Evolutionary conservation across 139 green algal species (phyloP).

Genomic region (Picochlorum sp.): DNA sequence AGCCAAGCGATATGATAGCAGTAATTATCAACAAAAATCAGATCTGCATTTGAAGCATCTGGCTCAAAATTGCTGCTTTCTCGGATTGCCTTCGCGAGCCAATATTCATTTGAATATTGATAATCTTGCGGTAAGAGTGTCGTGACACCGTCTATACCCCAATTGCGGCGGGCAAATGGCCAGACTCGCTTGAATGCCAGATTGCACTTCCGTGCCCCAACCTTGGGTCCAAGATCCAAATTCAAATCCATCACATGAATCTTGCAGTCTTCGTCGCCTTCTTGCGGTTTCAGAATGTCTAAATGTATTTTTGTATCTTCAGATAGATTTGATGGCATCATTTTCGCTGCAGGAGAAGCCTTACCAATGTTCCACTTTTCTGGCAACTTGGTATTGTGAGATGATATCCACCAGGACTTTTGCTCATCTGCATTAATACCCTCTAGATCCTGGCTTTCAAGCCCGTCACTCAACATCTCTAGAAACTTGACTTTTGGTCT

Average conservation of each 20-base stretch:
- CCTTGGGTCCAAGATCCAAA: background rate
- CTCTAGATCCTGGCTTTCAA: slow-evolving; percentile 5
- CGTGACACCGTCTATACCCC: slow-evolving; percentile 20
- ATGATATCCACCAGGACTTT: background rate
- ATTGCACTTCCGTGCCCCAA: slow-evolving; percentile 10
- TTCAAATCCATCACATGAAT: slow-evolving; percentile 19
- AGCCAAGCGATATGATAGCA: slow-evolving; percentile 31
- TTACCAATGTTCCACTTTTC: no score
- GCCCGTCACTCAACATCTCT: background rate
- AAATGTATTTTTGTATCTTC: no score
- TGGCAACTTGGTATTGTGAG: no score
- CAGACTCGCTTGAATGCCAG: slow-evolving; percentile 9
- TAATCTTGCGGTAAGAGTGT: slow-evolving; percentile 7
- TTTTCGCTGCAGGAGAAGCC: no score
- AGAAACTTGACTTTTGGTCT: slow-evolving; percentile 1
- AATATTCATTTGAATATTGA: slow-evolving; percentile 24
- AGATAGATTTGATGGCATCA: no score
- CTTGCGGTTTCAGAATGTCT: no score
- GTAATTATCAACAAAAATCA: slow-evolving; percentile 28
- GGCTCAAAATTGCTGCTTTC: background rate
- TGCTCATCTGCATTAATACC: background rate
- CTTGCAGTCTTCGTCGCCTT: slow-evolving; percentile 13
- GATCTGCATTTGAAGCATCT: slow-evolving; percentile 9
- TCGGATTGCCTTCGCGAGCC: slow-evolving; percentile 18
- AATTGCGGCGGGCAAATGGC: slow-evolving; percentile 11